Evolutionary conservation across 2,329 filamentous ascomycete species (phyloP), one percentile per base, ranked within the genome.

Genomic region (Pseudopithomyces maydicus): DNA sequence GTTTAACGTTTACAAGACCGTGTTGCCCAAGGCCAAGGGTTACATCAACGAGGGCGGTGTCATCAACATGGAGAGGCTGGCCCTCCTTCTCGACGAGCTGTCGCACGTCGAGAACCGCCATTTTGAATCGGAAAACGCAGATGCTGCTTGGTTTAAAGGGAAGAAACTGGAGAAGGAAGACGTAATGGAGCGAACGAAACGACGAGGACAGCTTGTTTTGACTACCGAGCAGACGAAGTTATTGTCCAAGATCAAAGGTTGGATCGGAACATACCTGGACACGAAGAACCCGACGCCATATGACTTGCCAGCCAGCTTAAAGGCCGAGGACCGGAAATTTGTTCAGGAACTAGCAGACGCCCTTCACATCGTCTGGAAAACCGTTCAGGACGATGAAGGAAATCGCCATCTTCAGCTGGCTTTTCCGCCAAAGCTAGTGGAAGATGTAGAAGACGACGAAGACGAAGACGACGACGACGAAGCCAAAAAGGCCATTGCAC

Each of bases 11-110:
- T 99, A 99, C 83, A 98, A 98, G 78, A 84, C 89, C 46, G 88
- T 97, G 36, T 81, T 99, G 57, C 93, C 93, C 7, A 88, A 89
- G 72, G 89, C 92, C 69, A 90, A 91, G 55, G 95, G 95, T 5
- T 99, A 98, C 75, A 94, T 99, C 78, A 99, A 99, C 77, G 92
- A 99, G 74, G 88, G 90, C 54, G 96, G 95, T 69, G 88, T 90
- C 45, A 97, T 99, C 77, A 96, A 98, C 72, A 81, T 99, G 72
- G 79, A 89, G 61, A 87, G 95, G 55, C 80, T 99, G 57, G 85
- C 86, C 50, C 79, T 90, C 47, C 84, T 99, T 44, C 81, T 99
- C 43, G 87, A 92, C 32, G 91, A 96, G 73, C 82, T 99, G 55
- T 90, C 90, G 53, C 90, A 94, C 71, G 91, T 96, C 55, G 95